Conservation (phyloP, 2,329 filamentous ascomycete genomes). For the Paraphaeosphaeria minitans region DNA sequence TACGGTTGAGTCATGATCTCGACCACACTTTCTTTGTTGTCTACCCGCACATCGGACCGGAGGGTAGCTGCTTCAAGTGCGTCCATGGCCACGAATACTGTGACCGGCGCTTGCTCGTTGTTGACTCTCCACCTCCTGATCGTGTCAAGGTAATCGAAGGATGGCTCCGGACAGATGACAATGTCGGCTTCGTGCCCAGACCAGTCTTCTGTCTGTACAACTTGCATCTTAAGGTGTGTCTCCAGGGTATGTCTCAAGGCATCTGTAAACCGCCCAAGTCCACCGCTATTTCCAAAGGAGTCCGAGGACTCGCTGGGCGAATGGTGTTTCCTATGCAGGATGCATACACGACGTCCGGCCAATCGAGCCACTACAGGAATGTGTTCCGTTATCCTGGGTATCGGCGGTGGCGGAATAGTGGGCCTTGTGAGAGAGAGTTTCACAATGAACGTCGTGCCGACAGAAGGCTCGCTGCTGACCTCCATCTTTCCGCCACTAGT, state of each 20-base stretch:
- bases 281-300: constrained; percentile 15
- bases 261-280: constrained; percentile 27
- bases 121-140: constrained; percentile 23
- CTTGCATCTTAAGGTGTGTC: constrained; percentile 33
- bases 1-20: constrained; percentile 45
- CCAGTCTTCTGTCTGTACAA: constrained; percentile 33
- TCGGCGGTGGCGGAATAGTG: constrained; percentile 6
- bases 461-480: constrained; percentile 21
- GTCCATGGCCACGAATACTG: constrained; percentile 42
- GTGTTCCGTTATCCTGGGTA: constrained; percentile 19
- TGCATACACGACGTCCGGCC: constrained; percentile 30
- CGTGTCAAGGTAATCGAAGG: constrained; percentile 36
- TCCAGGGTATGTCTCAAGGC: constrained; percentile 27
- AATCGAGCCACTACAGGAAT: constrained; percentile 25
- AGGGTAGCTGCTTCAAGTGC: constrained; percentile 40
- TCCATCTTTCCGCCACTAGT: constrained; percentile 29
- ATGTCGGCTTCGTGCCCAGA: constrained; percentile 30
- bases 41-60: constrained; percentile 38
- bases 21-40: constrained; percentile 35
- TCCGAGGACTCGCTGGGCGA: not conserved
- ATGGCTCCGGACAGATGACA: constrained; percentile 41
- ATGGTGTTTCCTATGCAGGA: constrained; percentile 23
- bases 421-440: constrained; percentile 48
- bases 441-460: constrained; percentile 28
- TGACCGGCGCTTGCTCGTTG: constrained; percentile 25